Conservation (phyloP, 305 asterid species). For the Solanum hybrid region DNA sequence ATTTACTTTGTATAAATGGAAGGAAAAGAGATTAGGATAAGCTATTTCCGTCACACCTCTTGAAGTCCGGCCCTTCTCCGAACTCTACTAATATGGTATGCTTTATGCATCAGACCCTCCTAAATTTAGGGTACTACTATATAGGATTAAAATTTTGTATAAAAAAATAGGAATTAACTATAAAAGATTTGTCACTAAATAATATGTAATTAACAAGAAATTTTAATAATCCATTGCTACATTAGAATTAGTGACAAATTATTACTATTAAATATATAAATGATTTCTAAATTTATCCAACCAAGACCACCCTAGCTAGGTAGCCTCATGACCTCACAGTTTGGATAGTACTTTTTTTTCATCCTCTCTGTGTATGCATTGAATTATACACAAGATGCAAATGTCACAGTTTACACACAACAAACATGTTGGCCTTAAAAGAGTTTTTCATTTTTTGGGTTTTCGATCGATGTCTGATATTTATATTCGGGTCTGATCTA, state of each 20-base stretch:
- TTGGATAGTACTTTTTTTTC: background rate
- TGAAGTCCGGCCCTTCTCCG: background rate
- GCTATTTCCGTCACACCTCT: background rate
- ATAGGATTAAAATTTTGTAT: background rate
- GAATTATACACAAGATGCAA: background rate
- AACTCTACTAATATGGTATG: background rate
- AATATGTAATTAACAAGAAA: background rate
- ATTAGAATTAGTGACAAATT: background rate
- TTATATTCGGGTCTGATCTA: rapidly evolving
- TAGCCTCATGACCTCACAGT: background rate
- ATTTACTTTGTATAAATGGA: background rate
- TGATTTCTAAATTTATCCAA: background rate
- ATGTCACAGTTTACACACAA: background rate
- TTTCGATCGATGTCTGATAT: background rate
- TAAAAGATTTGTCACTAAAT: background rate
- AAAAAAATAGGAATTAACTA: background rate
- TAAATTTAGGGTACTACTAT: background rate
- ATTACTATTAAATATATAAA: background rate
- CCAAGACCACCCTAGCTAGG: background rate
- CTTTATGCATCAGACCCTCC: background rate
- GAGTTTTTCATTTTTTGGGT: background rate
- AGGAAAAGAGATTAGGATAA: background rate
- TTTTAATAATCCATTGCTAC: background rate
- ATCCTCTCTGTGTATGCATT: background rate
- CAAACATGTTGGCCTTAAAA: background rate